phyloP scores from a whole-genome alignment of 2,329 filamentous ascomycete species.

The Didymosphaeria variabile region DNA sequence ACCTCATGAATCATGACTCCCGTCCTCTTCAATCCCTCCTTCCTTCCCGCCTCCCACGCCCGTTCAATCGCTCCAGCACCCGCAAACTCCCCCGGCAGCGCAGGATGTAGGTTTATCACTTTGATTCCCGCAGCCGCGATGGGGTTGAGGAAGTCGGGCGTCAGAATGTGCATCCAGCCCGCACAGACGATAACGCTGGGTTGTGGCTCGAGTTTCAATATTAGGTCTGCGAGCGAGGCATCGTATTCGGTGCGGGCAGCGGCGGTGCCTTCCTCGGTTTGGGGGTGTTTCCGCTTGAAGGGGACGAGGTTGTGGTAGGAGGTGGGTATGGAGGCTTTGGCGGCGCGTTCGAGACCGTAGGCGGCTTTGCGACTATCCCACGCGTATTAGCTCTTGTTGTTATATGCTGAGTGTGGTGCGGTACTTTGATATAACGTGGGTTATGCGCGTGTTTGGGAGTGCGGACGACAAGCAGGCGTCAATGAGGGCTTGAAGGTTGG shows the following conservation, averaged over 20 bases:
- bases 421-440: slow-evolving; percentile 68
- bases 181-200: slow-evolving; percentile 81
- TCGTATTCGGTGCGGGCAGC: slow-evolving; percentile 75
- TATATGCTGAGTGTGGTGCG: not conserved
- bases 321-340: slow-evolving; percentile 70
- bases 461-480: slow-evolving; percentile 62
- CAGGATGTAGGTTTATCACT: slow-evolving; percentile 86
- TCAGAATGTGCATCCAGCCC: slow-evolving; percentile 89
- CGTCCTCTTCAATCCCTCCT: slow-evolving; percentile 71
- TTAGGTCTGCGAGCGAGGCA: slow-evolving; percentile 73
- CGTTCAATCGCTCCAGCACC: slow-evolving; percentile 80
- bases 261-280: slow-evolving; percentile 54
- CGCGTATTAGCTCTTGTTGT: not conserved
- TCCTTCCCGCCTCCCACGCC: slow-evolving; percentile 77
- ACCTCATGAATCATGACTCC: slow-evolving; percentile 94
- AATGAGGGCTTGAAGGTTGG: slow-evolving; percentile 81
- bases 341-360: slow-evolving; percentile 70
- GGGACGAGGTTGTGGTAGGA: slow-evolving; percentile 83
- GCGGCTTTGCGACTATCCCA: slow-evolving; percentile 60
- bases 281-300: slow-evolving; percentile 73
- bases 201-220: slow-evolving; percentile 64
- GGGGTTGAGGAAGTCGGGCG: slow-evolving; percentile 73
- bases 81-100: slow-evolving; percentile 77
- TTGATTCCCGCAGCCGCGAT: slow-evolving; percentile 68
- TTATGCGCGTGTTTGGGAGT: slow-evolving; percentile 63